Evolutionary conservation across 257 asterid genomes (phyloP).

Genomic region (Solanum tarijense): DNA sequence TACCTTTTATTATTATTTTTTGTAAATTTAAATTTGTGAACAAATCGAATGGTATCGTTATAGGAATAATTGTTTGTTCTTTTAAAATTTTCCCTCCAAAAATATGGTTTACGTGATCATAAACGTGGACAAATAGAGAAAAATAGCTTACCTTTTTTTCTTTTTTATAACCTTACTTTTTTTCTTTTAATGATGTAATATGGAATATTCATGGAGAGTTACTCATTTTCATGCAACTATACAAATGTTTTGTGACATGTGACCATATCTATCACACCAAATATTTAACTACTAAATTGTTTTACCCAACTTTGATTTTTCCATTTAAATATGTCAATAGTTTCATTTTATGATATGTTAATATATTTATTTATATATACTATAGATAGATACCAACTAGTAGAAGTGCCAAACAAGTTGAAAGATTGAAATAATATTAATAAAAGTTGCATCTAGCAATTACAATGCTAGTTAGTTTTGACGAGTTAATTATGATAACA

Average conservation of each 20-base stretch:
- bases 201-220: neutral
- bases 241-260: neutral
- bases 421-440: neutral
- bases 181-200: neutral
- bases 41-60: neutral
- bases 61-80: neutral
- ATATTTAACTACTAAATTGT: neutral
- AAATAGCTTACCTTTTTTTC: neutral
- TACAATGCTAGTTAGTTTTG: neutral
- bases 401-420: neutral
- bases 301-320: neutral
- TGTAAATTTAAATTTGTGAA: neutral
- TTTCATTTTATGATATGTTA: neutral
- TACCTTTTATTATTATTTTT: neutral
- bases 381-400: neutral
- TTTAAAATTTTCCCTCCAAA: conserved; percentile 1
- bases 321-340: neutral
- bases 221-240: neutral
- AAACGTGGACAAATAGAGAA: neutral
- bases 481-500: neutral
- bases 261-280: neutral
- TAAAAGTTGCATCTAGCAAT: neutral
- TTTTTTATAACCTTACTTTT: neutral
- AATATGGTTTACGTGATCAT: neutral
- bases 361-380: neutral